Percentiles rank a stretch among this genome's conserved stretches.
These are phyloP conservation scores for Eucalyptus erythrocorys DNA, from an alignment of 345 rosid genomes.

Conservation along the genomic window DNA sequence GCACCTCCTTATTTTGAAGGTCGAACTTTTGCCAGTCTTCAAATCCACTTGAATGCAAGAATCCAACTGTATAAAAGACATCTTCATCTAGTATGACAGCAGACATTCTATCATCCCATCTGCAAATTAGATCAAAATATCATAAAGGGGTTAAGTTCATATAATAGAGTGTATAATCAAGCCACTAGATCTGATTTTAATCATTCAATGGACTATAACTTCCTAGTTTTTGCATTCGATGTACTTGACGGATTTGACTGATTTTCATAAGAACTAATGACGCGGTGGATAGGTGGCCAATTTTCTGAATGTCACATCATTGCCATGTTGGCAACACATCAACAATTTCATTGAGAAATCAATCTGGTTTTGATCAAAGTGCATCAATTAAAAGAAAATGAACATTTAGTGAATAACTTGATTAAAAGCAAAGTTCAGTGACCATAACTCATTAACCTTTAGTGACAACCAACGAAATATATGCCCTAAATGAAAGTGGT, in stretches of 20 bases:
- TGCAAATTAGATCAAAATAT: neutral
- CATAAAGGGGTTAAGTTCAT: neutral
- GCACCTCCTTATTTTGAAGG: neutral
- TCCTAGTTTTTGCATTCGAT: neutral
- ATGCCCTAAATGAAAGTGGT: neutral
- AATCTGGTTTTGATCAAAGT: neutral
- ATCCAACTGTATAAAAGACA: neutral
- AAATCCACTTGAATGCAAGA: conserved; percentile 1
- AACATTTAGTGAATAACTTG: neutral
- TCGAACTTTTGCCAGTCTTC: neutral
- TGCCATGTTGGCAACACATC: neutral
- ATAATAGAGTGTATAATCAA: neutral
- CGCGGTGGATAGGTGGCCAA: neutral
- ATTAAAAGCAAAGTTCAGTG: neutral
- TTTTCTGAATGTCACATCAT: neutral
- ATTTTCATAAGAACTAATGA: neutral
- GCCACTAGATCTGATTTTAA: neutral
- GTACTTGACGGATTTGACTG: neutral
- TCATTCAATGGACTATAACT: neutral
- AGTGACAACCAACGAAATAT: neutral
- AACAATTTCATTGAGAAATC: neutral
- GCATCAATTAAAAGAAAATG: neutral
- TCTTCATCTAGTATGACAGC: neutral
- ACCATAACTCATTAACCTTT: neutral
- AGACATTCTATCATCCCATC: conserved; percentile 1